A percentile compares a stretch with the other conserved stretches of the same genome.
Conservation (phyloP, 345 rosid genomes). For the Aquilaria yunnanensis region DNA sequence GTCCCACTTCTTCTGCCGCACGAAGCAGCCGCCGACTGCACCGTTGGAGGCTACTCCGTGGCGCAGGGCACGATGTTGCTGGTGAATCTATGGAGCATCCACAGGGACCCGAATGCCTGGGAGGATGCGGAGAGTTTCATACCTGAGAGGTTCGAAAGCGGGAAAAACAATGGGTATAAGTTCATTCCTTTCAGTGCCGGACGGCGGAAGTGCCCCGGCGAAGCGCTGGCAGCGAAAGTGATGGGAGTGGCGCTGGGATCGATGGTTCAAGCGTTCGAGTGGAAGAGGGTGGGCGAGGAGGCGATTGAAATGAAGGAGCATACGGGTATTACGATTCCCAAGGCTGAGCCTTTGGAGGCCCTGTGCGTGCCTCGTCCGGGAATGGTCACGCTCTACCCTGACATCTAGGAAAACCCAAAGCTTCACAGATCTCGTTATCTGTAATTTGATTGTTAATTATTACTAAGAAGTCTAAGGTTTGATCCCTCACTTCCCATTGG, state of each 20-base stretch:
- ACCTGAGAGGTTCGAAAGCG: constrained; percentile 34
- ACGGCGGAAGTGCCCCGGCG: constrained; percentile 25
- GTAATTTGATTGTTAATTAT: too few species aligned
- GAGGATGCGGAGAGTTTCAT: constrained; percentile 16
- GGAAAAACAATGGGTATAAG: constrained; percentile 15
- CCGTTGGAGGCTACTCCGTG: constrained; percentile 20
- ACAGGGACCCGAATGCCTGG: constrained; percentile 33
- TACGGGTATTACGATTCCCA: constrained; percentile 19
- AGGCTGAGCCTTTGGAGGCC: constrained; percentile 24
- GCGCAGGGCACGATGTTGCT: constrained; percentile 31
- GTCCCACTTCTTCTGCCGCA: constrained; percentile 14
- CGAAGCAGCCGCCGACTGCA: constrained; percentile 20
- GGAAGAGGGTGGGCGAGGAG: constrained; percentile 19
- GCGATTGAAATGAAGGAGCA: constrained; percentile 14
- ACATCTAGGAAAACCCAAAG: too few species aligned
- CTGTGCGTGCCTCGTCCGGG: constrained; percentile 21
- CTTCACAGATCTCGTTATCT: too few species aligned
- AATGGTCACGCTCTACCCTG: background rate
- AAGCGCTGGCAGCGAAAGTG: constrained; percentile 14
- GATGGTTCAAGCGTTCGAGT: constrained; percentile 27
- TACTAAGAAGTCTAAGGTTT: too few species aligned
- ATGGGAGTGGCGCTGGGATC: constrained; percentile 22
- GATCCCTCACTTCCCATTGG: too few species aligned
- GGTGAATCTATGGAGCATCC: constrained; percentile 28
- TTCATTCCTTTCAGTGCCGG: constrained; percentile 24